Percentiles rank a stretch among this genome's conserved stretches.
These are phyloP conservation scores for Achlya hypogyna DNA, from an alignment of 352 stramenopile genomes.

Conservation along the genomic window DNA sequence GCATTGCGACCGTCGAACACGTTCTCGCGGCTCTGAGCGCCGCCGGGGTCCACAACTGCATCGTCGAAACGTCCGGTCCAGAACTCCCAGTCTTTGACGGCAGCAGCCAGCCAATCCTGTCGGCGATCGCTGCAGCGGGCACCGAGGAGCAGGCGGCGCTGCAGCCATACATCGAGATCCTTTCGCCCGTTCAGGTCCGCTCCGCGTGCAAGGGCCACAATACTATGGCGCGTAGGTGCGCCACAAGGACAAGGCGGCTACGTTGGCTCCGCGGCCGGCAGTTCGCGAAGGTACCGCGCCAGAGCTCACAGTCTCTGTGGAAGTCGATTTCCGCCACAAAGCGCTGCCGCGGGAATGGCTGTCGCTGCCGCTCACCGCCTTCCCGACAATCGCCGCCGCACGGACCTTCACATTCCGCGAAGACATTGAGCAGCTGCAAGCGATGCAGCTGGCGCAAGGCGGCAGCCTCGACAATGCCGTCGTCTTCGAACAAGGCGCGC, in stretches of 20 bases:
- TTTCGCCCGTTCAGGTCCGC: constrained; percentile 41
- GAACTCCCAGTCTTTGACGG: constrained; percentile 64
- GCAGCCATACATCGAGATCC: constrained; percentile 32
- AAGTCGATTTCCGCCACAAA: constrained; percentile 66
- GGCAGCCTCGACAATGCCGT: constrained; percentile 58
- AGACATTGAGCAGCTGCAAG: constrained; percentile 50
- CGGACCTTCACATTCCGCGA: constrained; percentile 70
- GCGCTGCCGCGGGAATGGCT: constrained; percentile 30
- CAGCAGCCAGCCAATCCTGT: constrained; percentile 39
- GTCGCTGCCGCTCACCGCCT: constrained; percentile 29
- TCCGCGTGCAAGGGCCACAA: neutral
- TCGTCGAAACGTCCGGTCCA: constrained; percentile 28
- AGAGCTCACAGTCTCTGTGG: constrained; percentile 44
- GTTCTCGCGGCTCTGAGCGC: constrained; percentile 53
- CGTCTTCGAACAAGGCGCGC: constrained; percentile 32
- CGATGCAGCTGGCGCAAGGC: constrained; percentile 39
- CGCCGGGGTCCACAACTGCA: constrained; percentile 34
- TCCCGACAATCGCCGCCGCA: constrained; percentile 35
- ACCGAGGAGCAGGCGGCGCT: constrained; percentile 24
- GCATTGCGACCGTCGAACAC: constrained; percentile 52
- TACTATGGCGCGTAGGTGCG: no score
- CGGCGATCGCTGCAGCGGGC: constrained; percentile 31
- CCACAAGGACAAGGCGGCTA: constrained; percentile 52
- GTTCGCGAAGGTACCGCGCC: constrained; percentile 20
- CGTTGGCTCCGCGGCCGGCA: constrained; percentile 40